Evolutionary conservation across 495 filamentous ascomycete genomes (phyloP), one percentile per base, ranked within the genome.

Genomic region (Annulohypoxylon nitens): DNA sequence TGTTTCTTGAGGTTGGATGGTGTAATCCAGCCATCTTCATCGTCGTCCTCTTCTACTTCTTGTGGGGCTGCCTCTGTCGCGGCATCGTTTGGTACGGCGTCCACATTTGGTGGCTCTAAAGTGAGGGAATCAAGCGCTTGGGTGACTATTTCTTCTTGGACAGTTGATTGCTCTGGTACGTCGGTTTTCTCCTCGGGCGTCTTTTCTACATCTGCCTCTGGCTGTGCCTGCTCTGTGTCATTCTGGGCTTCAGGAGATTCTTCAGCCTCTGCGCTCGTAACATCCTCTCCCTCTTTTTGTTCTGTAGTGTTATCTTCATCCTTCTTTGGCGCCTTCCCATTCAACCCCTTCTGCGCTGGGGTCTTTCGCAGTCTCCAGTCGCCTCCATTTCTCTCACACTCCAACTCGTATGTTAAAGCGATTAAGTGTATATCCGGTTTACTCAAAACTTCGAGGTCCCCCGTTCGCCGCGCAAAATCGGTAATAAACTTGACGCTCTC

Each of bases 11-110:
- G 86, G 81, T 98, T 98, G 48, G 90, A 89, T 1, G 97, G 93
- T 1, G 97, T 98, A 69, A 99, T 98, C 97, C 96, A 99, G 76
- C 92, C 93, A 45, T 90, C 93, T 8, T 84, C 88, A 8, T 86
- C 88, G 4, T 84, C 83, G 50, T 87, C 86, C 16, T 81, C 83
- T 12, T 83, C 83, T 43, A 50, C 53, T 43, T 74, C 45, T 7
- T 86, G 84, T 18, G 82, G 81, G 7, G 57, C 57, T 43, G 50
- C 53, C 41, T 74, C 67, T 62, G 30, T 62, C 2, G 33, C 23
- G 3, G 59, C 30, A 12, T 67, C 23, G n/a, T 55, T 58, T 25
- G 68, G 67, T 54, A 57, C 18, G 12, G 59, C 76, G 36, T 75
- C 72, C 20, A 43, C 10, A 34, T 53, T 67, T 11, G 69, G 65